Evolutionary conservation across 192 early-diverging fungal genomes (phyloP), one percentile per base, ranked within the genome.

Genomic region (Coemansia sp.): DNA sequence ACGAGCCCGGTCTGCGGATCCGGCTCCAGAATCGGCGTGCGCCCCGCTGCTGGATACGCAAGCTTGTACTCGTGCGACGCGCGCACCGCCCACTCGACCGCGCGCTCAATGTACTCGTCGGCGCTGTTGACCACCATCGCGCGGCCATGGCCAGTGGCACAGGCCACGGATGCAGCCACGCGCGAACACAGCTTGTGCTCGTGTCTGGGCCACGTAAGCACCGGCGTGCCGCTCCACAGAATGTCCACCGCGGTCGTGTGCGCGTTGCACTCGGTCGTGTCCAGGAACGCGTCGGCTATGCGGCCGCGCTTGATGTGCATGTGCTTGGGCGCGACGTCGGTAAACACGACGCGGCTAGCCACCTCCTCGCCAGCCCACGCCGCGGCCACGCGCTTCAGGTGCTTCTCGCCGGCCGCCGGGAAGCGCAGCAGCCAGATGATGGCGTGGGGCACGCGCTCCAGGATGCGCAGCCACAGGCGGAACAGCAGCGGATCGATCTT

Each of bases 191-290:
- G 91, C 80, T 95, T 96, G 83, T 96, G 95, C 55, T 86, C 83
- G 70, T 95, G 89, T 33, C 93, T 89, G 35, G 93, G 92, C 84
- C 87, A 95, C 4, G 95, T 98, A 36, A 98, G 74, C 41, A 98
- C 88, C 8, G 96, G 96, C 5, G 96, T 98, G 11, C 95, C 96
- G 37, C 89, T 91, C 94, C 94, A 98, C 53, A 98, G 80, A 56
- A 96, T 96, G 78, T 98, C 96, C 1, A 93, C 93, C 0, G 96
- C 95, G 5, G 96, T 98, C 2, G 96, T 98, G 59, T 98, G 96
- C 0, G 94, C 96, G 76, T 98, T 98, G 76, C 95, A 96, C 74
- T 96, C 93, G n/a, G 94, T 91, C 22, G 95, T 96, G 75, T 98
- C 96, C 57, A 98, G 81, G 65, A 98, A 96, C 36, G 95, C 66